Conservation (phyloP, 495 filamentous ascomycete species). For the Trichoderma parareesei region DNA sequence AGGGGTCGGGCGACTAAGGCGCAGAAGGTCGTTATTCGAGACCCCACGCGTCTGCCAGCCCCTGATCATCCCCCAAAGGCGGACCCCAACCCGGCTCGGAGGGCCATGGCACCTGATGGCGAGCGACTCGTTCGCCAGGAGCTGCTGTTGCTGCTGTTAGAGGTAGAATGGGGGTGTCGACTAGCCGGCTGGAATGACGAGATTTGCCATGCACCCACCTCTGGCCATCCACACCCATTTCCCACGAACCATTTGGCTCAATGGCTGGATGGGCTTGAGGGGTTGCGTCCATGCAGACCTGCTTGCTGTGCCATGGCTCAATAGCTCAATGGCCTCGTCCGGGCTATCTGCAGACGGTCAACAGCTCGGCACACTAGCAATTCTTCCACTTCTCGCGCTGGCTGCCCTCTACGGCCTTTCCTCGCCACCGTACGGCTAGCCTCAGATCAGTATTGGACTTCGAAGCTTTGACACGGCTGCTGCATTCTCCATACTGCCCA, state of each 20-base stretch:
- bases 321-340: not conserved
- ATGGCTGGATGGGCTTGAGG: not conserved
- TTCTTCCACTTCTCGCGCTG: not conserved
- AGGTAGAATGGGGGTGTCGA: not conserved
- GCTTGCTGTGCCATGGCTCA: not conserved
- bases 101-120: not conserved
- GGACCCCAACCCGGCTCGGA: too few relatives aligned
- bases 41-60: not conserved
- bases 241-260: not conserved
- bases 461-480: not conserved
- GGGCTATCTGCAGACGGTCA: not conserved
- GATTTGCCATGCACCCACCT: slow-evolving; percentile 5
- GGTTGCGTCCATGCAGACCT: not conserved
- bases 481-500: not conserved
- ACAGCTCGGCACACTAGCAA: not conserved
- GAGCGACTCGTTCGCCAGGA: not conserved
- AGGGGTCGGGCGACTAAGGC: not conserved
- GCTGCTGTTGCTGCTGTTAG: not conserved
- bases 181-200: not conserved
- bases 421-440: too few relatives aligned
- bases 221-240: not conserved
- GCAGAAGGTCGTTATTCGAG: not conserved
- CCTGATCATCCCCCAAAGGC: not conserved
- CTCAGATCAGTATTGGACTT: too few relatives aligned
- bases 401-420: not conserved